Base-by-base conservation (phyloP, 106 monocot species). In the Ottelia alismoides region DNA sequence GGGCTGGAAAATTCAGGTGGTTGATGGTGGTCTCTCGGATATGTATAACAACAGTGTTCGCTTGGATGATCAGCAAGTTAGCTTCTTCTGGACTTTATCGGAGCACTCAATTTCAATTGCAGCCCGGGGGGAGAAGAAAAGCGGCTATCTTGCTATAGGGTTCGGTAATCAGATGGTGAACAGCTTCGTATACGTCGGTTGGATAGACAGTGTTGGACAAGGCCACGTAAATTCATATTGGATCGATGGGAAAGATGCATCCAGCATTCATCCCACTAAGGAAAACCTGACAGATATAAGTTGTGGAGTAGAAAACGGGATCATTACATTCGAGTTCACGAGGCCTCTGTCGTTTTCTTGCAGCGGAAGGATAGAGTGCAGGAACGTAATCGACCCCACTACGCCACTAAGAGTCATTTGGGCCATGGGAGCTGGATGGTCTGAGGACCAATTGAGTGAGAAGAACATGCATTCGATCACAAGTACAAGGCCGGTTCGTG, bases 1-100 rank as follows among this genome's bases (percentile, higher is more conserved):
- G 87, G 87, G 87, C 16, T 87, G 81, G 81, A 87, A 74, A 70
- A 63, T 87, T 63, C 65, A 74, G 45, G 87, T 87, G 17, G 87
- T 87, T 16, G 87, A 87, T 72, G 87, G 87, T 18, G 87, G 87
- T 11, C 72, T 87, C 18, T 65, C 71, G 1, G 87, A 87, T 53
- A 87, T 87, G 87, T 87, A 87, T 30, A 87, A 87, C 50, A 87
- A 75, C 44, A 87, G 72, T 58, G 87, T 75, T 16, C 4, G 74
- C n/a, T 65, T 87, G 68, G 81, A 87, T 66, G 87, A 87, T 66
- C 81, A 74, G 35, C 81, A 72, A 14, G 87, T 81, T 14, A 65
- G 77, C 25, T 78, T 87, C 19, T 82, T 74, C 61, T 87, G 81
- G 81, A 81, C 78, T 24, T 61, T 87, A 19, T 74, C 74, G 19